Evolutionary conservation across 345 rosid species (phyloP).

Genomic region (Gossypium anomalum): DNA sequence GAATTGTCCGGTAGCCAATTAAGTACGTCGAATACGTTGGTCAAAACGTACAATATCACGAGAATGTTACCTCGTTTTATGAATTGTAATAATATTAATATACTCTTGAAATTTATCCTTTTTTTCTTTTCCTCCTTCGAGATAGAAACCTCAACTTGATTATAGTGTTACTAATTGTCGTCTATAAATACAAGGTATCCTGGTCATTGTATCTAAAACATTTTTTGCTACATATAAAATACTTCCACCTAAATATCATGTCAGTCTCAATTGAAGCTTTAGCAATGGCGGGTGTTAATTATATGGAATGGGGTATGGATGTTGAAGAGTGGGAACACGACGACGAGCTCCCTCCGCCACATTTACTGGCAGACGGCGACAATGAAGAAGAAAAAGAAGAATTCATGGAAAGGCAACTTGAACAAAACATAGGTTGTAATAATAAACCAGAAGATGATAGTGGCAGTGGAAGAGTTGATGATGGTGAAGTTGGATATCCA

Average conservation of each 20-base stretch:
- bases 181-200: not conserved
- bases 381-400: not conserved
- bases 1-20: not conserved
- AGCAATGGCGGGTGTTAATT: slow-evolving; percentile 22
- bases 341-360: slow-evolving; percentile 9
- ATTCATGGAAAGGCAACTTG: not conserved
- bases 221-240: not conserved
- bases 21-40: not conserved
- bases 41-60: slow-evolving; percentile 8
- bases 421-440: not conserved
- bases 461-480: not conserved
- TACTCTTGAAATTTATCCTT: too few relatives aligned
- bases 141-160: not conserved
- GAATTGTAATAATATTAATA: too few relatives aligned
- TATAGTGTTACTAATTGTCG: not conserved
- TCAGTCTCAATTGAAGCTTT: slow-evolving; percentile 11
- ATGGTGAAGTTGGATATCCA: not conserved
- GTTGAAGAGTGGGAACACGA: slow-evolving; percentile 5
- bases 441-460: not conserved
- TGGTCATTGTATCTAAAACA: not conserved
- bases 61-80: not conserved
- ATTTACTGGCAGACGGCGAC: slow-evolving; percentile 4
- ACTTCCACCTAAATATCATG: not conserved
- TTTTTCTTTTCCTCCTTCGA: too few relatives aligned
- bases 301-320: slow-evolving; percentile 1